A percentile compares a stretch with the other conserved stretches of the same genome.
phyloP scores from a whole-genome alignment of 768 basidiomycete genomes.

The Pleurotus giganteus region DNA sequence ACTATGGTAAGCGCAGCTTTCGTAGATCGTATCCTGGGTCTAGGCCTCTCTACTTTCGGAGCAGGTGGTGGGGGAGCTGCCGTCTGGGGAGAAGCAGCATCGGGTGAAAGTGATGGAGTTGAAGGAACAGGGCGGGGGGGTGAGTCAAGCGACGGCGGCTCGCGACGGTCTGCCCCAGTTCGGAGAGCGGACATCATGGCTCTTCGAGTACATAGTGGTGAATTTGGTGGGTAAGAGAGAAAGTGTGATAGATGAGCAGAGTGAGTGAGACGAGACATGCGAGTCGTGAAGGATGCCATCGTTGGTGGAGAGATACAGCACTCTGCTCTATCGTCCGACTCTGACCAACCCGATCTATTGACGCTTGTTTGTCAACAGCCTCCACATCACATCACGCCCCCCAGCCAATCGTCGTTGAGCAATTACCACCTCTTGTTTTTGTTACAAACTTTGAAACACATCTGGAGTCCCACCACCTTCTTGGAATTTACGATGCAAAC shows the following conservation, averaged over 20 bases:
- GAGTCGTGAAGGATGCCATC: constrained; percentile 28
- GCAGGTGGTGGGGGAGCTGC: constrained; percentile 70
- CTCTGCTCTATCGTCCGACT: background rate
- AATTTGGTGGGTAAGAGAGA: constrained; percentile 30
- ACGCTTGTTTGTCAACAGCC: background rate
- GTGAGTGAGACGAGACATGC: constrained; percentile 27
- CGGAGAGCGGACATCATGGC: constrained; percentile 71
- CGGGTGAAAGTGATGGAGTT: constrained; percentile 43
- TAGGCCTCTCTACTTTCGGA: constrained; percentile 61
- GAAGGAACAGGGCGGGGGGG: constrained; percentile 53
- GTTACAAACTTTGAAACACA: no score
- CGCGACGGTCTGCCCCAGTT: constrained; percentile 26
- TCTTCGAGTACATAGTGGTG: constrained; percentile 39
- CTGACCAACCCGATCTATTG: constrained; percentile 5
- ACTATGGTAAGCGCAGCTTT: constrained; percentile 82
- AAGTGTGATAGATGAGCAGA: constrained; percentile 29
- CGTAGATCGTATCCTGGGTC: constrained; percentile 64
- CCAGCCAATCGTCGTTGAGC: no score
- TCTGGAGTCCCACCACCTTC: no score
- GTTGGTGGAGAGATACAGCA: background rate
- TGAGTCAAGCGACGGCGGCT: constrained; percentile 33
- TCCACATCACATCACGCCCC: no score
- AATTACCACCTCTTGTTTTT: no score
- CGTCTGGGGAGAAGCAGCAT: constrained; percentile 68
- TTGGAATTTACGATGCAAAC: no score